A percentile compares a stretch with the other conserved stretches of the same genome.
These are phyloP conservation scores for Camellia japonica DNA, from an alignment of 148 eudicot species.

Conservation along the genomic window DNA sequence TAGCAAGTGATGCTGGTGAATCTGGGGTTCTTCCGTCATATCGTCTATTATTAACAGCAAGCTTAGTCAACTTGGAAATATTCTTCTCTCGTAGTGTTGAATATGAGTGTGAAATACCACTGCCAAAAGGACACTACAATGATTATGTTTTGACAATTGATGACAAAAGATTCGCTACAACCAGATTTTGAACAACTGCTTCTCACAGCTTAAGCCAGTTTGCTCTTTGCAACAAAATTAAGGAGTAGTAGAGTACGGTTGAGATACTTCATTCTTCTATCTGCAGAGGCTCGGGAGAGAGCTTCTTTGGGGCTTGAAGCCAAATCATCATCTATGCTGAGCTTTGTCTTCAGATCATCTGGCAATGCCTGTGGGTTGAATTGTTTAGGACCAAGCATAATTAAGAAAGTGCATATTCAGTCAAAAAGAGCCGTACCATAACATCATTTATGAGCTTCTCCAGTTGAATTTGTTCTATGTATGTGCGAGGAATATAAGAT, in stretches of 20 bases:
- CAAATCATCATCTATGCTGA: conserved; percentile 86
- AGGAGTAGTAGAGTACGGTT: conserved; percentile 53
- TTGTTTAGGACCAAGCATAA: conserved; percentile 22
- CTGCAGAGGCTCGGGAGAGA: conserved; percentile 90
- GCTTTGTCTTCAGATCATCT: conserved; percentile 87
- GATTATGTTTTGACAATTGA: neutral
- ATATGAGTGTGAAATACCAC: conserved; percentile 62
- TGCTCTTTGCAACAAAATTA: conserved; percentile 1
- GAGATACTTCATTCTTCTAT: conserved; percentile 70
- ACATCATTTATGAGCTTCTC: conserved; percentile 94
- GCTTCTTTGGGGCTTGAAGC: conserved; percentile 95
- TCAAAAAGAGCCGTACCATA: conserved; percentile 53
- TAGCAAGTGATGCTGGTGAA: conserved; percentile 73
- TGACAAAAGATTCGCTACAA: neutral
- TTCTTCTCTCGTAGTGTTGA: conserved; percentile 66
- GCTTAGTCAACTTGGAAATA: conserved; percentile 70
- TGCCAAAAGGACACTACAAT: conserved; percentile 27
- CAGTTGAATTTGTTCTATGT: conserved; percentile 92
- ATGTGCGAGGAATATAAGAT: conserved; percentile 84
- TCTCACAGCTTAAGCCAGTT: neutral
- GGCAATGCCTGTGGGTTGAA: conserved; percentile 66
- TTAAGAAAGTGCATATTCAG: conserved; percentile 14
- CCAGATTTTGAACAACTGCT: neutral
- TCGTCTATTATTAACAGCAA: conserved; percentile 57
- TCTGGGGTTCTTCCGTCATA: conserved; percentile 56